Conservation (phyloP, 2,329 filamentous ascomycete genomes). For the Colletotrichum sp. region DNA sequence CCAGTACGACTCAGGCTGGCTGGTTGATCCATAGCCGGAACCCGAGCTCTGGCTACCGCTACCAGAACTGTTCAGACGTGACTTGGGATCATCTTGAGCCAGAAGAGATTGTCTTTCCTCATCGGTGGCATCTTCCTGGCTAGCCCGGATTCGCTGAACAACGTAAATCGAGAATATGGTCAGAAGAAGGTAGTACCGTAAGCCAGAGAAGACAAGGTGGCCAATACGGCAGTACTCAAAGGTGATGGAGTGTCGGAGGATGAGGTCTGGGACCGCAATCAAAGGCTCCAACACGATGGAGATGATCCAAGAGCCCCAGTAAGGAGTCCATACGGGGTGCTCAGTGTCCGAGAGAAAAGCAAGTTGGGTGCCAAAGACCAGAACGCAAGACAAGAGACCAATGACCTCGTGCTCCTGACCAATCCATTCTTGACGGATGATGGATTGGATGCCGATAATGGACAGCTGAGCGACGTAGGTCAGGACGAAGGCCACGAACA, state of each 20-base stretch:
- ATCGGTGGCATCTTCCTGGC: slow-evolving; percentile 42
- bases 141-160: slow-evolving; percentile 13
- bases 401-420: slow-evolving; percentile 56
- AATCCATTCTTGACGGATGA: slow-evolving; percentile 41
- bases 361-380: slow-evolving; percentile 68
- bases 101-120: slow-evolving; percentile 66
- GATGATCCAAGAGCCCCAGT: slow-evolving; percentile 66
- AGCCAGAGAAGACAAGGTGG: slow-evolving; percentile 12
- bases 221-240: slow-evolving; percentile 16
- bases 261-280: slow-evolving; percentile 38
- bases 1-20: slow-evolving; percentile 57
- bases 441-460: slow-evolving; percentile 40
- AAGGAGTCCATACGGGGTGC: slow-evolving; percentile 65
- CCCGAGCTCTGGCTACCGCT: slow-evolving; percentile 25
- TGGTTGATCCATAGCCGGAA: slow-evolving; percentile 49
- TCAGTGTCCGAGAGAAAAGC: slow-evolving; percentile 56
- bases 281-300: slow-evolving; percentile 60
- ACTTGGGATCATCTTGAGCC: slow-evolving; percentile 27
- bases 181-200: slow-evolving; percentile 17
- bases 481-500: slow-evolving; percentile 47
- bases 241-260: slow-evolving; percentile 30
- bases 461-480: slow-evolving; percentile 55
- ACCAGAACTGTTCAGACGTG: slow-evolving; percentile 26
- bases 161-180: slow-evolving; percentile 15
- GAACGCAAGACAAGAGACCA: slow-evolving; percentile 63